Evolutionary conservation across 352 stramenopile genomes (phyloP), one percentile per base, ranked within the genome.

Genomic region (Thraustochytrium sp.): DNA sequence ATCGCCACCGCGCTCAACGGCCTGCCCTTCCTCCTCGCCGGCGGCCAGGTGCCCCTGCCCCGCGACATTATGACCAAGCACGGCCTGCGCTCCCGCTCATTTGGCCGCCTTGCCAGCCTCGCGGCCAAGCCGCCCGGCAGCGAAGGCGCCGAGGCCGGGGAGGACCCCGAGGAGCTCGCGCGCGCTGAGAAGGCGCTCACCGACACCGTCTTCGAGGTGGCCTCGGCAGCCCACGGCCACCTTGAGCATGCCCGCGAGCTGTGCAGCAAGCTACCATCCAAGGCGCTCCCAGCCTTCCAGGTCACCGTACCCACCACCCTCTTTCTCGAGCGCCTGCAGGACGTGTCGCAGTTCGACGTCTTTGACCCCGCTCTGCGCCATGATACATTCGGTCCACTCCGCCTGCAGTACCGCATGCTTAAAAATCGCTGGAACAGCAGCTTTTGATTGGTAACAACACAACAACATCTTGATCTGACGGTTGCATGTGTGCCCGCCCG

Each of bases 141-240:
- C 34, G 5, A 75, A 23, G 46, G 34, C 54, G 23, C 8, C 38
- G 13, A 75, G n/a, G 23, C 46, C 34, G 36, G 13, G n/a, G 48
- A 64, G 37, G 40, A 9, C n/a, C 13, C n/a, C 11, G 53, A 68
- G 42, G 68, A 80, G 31, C 31, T 80, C 48, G 3, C 29, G 46
- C 26, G 40, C 9, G 68, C 68, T 9, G 23, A 37, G 9, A 92
- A 94, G 26, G 82, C 82, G 76, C 87, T 93, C 13, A 88, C 91
- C 3, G 92, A 93, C 0, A 92, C 92, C 23, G 89, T 96, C 18
- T 96, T 95, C 84, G 93, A 96, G 26, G 90, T 97, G 11, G 92
- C 92, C 8, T 94, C 91, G 49, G 87, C 88, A 1, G 92, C 92
- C 0, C 89, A 95, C 83, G 90, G 92, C 36, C 92, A 96, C 74